Evolutionary conservation across 108 stramenopile species (phyloP), one percentile per base, ranked within the genome.

Genomic region (Bacterosira constricta): DNA sequence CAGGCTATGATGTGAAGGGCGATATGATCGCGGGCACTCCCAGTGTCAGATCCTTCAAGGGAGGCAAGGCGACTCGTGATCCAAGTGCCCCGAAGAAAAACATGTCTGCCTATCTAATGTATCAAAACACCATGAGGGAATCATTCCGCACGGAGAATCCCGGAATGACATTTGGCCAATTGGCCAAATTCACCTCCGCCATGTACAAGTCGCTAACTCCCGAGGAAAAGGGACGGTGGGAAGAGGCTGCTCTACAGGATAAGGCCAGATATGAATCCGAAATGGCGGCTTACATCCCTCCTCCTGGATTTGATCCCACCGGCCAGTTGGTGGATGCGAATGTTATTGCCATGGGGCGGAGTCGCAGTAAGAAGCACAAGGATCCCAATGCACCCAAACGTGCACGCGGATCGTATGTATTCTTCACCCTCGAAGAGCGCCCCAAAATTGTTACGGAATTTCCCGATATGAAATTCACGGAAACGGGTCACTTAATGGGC

Each of bases 1-100:
- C 82, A 9, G 92, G 92, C 9, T 93, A 86, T 73, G 92, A 93
- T 82, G 61, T 77, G 30, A 88, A 90, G 84, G 92, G 92, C n/a
- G 88, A 90, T 64, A 84, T 86, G 2, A 84, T 93, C 52, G 84
- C 84, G 30, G 26, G 27, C 52, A 6, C 17, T 51, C 4, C 53
- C 12, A 0, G 8, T 3, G 12, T 25, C 45, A n/a, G 5, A 10
- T 7, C 10, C 15, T 12, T 31, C 32, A 17, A 31, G 74, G 38
- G 23, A 13, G 20, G 8, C 44, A 69, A 35, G 17, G 38, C 34
- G 8, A 32, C 29, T 8, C 54, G 62, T 7, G 66, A 77, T 42
- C 47, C 58, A 8, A 69, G 62, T 27, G 75, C 76, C 6, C 76
- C 76, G 4, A 67, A 77, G 63, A 60, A 62, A 27, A 47, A 67